Conservation (phyloP, 352 stramenopile genomes). For the Phytophthora rubi region DNA sequence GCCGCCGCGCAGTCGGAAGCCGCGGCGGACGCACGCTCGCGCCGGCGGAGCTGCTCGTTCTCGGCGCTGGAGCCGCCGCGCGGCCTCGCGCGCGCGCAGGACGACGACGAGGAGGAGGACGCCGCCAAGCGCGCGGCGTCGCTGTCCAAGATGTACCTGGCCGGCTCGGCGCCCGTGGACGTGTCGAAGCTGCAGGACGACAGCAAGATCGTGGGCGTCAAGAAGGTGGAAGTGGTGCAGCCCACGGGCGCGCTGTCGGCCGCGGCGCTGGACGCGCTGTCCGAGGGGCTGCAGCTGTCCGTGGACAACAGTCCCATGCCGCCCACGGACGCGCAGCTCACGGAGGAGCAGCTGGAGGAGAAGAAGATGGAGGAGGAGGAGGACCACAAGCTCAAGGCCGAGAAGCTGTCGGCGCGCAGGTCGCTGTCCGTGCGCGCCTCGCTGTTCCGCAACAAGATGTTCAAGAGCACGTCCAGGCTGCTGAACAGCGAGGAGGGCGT, state of each 20-base stretch:
- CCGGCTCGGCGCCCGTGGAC: slow-evolving; percentile 81
- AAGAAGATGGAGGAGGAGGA: slow-evolving; percentile 91
- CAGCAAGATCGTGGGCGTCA: slow-evolving; percentile 77
- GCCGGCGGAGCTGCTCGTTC: slow-evolving; percentile 75
- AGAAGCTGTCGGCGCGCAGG: slow-evolving; percentile 72
- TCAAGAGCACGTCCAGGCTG: slow-evolving; percentile 53
- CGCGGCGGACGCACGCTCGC: slow-evolving; percentile 4
- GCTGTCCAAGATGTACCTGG: slow-evolving; percentile 87
- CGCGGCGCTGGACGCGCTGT: slow-evolving; percentile 80
- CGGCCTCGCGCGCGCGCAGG: background rate
- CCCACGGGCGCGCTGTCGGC: slow-evolving; percentile 77
- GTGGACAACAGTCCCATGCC: slow-evolving; percentile 64
- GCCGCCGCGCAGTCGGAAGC: slow-evolving; percentile 7
- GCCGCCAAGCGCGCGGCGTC: slow-evolving; percentile 70
- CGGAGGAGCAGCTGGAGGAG: slow-evolving; percentile 83
- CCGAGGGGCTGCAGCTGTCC: slow-evolving; percentile 74
- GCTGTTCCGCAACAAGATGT: slow-evolving; percentile 83
- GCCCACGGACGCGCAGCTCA: slow-evolving; percentile 42
- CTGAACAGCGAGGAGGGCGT: slow-evolving; percentile 34
- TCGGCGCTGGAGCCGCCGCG: slow-evolving; percentile 25
- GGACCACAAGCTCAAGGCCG: slow-evolving; percentile 79
- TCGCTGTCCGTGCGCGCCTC: slow-evolving; percentile 70
- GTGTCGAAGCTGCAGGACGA: slow-evolving; percentile 81
- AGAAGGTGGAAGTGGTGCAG: slow-evolving; percentile 78
- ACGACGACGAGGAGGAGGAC: slow-evolving; percentile 35